These are phyloP conservation scores for Podospora pseudoanserina DNA, from an alignment of 495 filamentous ascomycete genomes.

Conservation along the genomic window DNA sequence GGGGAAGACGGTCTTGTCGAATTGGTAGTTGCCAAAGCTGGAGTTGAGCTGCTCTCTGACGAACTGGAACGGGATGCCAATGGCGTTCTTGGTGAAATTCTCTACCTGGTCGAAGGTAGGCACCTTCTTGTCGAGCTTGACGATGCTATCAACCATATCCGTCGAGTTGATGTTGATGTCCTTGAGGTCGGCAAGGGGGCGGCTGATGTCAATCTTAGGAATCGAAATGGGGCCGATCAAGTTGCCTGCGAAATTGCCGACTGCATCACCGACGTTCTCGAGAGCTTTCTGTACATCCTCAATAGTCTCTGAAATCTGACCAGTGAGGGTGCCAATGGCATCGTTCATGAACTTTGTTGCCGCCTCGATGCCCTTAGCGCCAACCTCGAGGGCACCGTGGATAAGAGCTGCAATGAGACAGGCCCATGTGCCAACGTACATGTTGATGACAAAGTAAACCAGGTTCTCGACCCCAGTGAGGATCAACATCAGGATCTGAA, in stretches of 20 bases:
- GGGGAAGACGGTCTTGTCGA: constrained; percentile 73
- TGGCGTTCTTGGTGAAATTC: constrained; percentile 66
- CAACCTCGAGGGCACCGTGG: constrained; percentile 67
- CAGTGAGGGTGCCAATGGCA: constrained; percentile 61
- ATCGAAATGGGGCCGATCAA: background rate
- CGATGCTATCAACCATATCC: constrained; percentile 59
- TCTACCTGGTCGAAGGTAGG: constrained; percentile 80
- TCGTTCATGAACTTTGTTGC: constrained; percentile 70
- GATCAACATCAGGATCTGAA: constrained; percentile 67
- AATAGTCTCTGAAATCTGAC: constrained; percentile 56
- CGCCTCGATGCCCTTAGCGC: constrained; percentile 64
- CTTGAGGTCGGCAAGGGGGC: constrained; percentile 59
- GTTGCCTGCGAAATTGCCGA: too few species aligned
- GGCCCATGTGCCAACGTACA: constrained; percentile 81
- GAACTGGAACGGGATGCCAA: constrained; percentile 73
- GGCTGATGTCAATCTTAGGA: constrained; percentile 55
- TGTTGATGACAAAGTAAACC: constrained; percentile 82
- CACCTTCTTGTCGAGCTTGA: constrained; percentile 68
- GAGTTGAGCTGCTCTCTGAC: constrained; percentile 67
- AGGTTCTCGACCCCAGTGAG: constrained; percentile 83
- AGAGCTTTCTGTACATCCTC: constrained; percentile 56
- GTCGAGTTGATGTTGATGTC: constrained; percentile 62
- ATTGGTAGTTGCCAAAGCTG: constrained; percentile 63
- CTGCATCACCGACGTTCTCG: constrained; percentile 40
- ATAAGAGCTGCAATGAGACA: constrained; percentile 82